These are phyloP conservation scores for Sinapis alba DNA, from an alignment of 441 rosid genomes.

Conservation along the genomic window DNA sequence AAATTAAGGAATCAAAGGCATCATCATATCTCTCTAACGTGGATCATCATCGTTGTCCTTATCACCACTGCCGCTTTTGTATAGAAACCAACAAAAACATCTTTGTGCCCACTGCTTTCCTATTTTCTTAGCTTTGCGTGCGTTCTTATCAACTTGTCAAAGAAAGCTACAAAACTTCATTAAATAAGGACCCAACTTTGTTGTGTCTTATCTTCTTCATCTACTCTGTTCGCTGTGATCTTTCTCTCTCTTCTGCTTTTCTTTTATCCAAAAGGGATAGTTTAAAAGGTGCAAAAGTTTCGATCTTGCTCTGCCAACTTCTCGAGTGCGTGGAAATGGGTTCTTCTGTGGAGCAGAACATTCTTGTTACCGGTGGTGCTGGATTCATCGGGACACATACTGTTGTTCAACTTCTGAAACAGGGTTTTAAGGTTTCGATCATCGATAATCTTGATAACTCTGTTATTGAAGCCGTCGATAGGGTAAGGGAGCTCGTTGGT, in stretches of 20 bases:
- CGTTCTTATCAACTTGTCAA: slow-evolving; percentile 35
- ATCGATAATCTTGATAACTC: slow-evolving; percentile 73
- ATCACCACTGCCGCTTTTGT: neutral
- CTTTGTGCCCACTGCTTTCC: neutral
- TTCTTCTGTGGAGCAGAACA: slow-evolving; percentile 44
- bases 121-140: slow-evolving; percentile 30
- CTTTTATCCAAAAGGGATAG: neutral
- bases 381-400: slow-evolving; percentile 80
- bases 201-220: neutral
- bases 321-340: slow-evolving; percentile 44
- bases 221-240: neutral
- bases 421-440: slow-evolving; percentile 61
- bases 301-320: neutral
- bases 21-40: neutral
- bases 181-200: slow-evolving; percentile 24
- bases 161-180: slow-evolving; percentile 12
- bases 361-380: slow-evolving; percentile 80
- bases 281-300: slow-evolving; percentile 10
- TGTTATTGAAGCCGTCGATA: slow-evolving; percentile 57
- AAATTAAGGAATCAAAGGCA: neutral
- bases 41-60: neutral
- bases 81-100: slow-evolving; percentile 2
- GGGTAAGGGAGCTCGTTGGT: slow-evolving; percentile 64
- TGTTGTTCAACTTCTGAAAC: slow-evolving; percentile 62
- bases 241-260: neutral